phyloP scores from a whole-genome alignment of 108 stramenopile genomes.

The Asterionellopsis glacialis region DNA sequence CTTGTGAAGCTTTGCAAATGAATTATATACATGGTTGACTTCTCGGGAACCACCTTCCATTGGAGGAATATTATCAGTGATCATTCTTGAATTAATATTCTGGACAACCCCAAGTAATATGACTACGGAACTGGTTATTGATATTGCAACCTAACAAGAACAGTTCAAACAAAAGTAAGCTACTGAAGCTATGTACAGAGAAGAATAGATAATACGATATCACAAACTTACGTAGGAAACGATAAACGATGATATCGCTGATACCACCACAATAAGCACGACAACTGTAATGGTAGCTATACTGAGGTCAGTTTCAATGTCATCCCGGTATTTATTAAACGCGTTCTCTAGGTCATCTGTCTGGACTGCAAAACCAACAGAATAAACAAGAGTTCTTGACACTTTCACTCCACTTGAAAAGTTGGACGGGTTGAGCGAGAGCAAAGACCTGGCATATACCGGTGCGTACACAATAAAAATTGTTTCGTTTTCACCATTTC shows the following conservation, averaged over 20 bases:
- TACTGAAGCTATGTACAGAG: not conserved
- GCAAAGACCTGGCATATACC: constrained; percentile 14
- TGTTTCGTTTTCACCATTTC: constrained; percentile 13
- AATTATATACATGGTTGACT: constrained; percentile 36
- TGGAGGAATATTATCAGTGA: constrained; percentile 40
- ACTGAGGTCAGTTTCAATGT: constrained; percentile 3
- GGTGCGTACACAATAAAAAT: constrained; percentile 34
- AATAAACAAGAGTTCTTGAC: constrained; percentile 26
- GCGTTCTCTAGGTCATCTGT: constrained; percentile 4
- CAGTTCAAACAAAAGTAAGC: not conserved
- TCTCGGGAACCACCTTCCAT: constrained; percentile 44
- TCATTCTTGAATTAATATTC: constrained; percentile 33
- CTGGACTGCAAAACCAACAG: constrained; percentile 19
- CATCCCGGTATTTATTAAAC: constrained; percentile 6
- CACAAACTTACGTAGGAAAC: not conserved
- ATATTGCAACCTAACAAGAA: constrained; percentile 22
- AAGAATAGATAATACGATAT: not conserved
- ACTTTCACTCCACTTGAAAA: constrained; percentile 28
- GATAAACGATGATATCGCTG: not conserved
- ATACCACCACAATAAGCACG: not conserved
- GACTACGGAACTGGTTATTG: constrained; percentile 28
- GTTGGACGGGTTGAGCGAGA: constrained; percentile 24
- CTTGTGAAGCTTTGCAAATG: constrained; percentile 50
- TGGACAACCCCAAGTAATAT: constrained; percentile 25
- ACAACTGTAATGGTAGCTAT: constrained; percentile 10